Conservation (phyloP, 805 yeast genomes). For the Pichia phayaonensis region DNA sequence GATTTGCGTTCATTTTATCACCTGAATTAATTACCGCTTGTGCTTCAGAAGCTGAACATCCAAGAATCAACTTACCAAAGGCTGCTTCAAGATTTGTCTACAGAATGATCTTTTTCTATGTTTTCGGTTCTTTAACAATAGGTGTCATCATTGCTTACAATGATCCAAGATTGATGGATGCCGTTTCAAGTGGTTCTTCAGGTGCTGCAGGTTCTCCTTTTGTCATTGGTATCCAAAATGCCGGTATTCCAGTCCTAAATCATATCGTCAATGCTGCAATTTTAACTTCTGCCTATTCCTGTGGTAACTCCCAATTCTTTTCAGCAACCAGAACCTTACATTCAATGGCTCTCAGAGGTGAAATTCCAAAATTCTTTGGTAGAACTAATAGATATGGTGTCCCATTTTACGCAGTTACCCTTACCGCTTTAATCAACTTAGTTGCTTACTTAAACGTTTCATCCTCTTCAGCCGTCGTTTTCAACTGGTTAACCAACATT, state of each 20-base stretch:
- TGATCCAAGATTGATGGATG: conserved; percentile 39
- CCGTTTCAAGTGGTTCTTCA: conserved; percentile 35
- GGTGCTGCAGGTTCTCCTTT: conserved; percentile 63
- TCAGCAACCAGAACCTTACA: conserved; percentile 37
- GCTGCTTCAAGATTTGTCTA: conserved; percentile 54
- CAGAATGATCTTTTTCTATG: conserved; percentile 55
- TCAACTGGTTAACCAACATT: conserved; percentile 59
- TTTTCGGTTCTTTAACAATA: conserved; percentile 47
- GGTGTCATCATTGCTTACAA: conserved; percentile 53
- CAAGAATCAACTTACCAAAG: conserved; percentile 53
- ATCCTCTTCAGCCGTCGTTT: conserved; percentile 43
- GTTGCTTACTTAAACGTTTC: conserved; percentile 50
- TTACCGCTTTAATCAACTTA: conserved; percentile 33
- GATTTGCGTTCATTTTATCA: conserved; percentile 55
- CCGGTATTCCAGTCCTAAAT: conserved; percentile 50
- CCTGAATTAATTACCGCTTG: conserved; percentile 54
- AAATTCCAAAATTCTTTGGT: conserved; percentile 32
- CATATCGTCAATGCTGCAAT: conserved; percentile 58
- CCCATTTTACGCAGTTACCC: conserved; percentile 44
- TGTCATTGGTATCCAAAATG: conserved; percentile 55
- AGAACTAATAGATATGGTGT: conserved; percentile 43
- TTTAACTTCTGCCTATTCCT: conserved; percentile 50
- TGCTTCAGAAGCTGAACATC: conserved; percentile 52
- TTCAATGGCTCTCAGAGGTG: conserved; percentile 33
- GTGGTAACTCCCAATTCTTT: conserved; percentile 38